Conservation (phyloP, 1,139 yeast genomes). For the Martiniozyma asiatica region DNA sequence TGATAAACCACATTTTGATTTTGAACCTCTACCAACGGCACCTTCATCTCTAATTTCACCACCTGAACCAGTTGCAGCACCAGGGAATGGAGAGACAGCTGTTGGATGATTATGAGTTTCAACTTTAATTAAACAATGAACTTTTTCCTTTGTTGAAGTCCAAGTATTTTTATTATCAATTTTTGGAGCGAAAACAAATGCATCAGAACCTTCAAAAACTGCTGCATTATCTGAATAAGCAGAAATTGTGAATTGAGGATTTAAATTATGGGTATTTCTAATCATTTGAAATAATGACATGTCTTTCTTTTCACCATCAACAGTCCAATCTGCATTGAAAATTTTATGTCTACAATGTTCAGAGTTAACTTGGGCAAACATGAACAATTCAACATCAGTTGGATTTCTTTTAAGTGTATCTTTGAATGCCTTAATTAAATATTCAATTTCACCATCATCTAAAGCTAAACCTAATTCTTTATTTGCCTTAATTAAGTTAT, state of each 20-base stretch:
- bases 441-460: conserved; percentile 86
- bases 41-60: conserved; percentile 99
- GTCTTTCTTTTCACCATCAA: conserved; percentile 70
- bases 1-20: conserved; percentile 89
- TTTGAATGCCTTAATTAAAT: conserved; percentile 69
- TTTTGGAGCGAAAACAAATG: conserved; percentile 70
- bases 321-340: conserved; percentile 97
- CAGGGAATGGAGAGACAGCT: conserved; percentile 97
- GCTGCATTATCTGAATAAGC: conserved; percentile 99
- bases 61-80: conserved; percentile 99
- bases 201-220: conserved; percentile 79
- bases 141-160: conserved; percentile 62
- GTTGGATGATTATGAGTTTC: conserved; percentile 99
- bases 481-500: conserved; percentile 65
- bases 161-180: conserved; percentile 52
- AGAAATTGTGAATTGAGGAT: conserved; percentile 75
- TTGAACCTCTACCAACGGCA: conserved; percentile 97
- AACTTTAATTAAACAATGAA: conserved; percentile 85
- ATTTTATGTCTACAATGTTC: conserved; percentile 99
- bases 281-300: conserved; percentile 85
- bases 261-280: conserved; percentile 73
- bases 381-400: conserved; percentile 93
- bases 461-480: conserved; percentile 80
- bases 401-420: conserved; percentile 77
- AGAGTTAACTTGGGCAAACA: conserved; percentile 99